Conservation (phyloP, 2,329 filamentous ascomycete genomes). For the Rutstroemia sp. region DNA sequence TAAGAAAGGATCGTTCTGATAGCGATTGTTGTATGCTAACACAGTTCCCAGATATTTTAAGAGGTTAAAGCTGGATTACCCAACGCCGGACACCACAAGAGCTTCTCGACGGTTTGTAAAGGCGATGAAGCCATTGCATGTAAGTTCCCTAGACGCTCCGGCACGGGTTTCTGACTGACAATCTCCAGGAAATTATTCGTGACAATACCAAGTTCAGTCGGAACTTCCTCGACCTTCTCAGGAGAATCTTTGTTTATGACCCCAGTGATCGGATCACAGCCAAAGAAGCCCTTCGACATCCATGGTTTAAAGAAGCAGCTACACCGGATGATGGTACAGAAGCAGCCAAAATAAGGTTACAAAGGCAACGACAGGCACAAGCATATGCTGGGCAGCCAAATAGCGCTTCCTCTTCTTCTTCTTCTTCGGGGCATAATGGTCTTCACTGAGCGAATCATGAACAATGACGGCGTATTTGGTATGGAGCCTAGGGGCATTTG, state of each 20-base stretch:
- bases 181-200: slow-evolving; percentile 55
- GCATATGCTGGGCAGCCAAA: slow-evolving; percentile 12
- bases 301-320: slow-evolving; percentile 59
- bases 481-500: slow-evolving; percentile 17
- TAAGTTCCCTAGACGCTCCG: slow-evolving; percentile 32
- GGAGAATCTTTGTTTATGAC: slow-evolving; percentile 63
- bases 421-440: slow-evolving; percentile 20
- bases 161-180: slow-evolving; percentile 15
- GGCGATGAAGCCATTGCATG: slow-evolving; percentile 62
- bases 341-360: slow-evolving; percentile 52
- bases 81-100: slow-evolving; percentile 53
- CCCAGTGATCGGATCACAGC: slow-evolving; percentile 58
- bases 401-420: slow-evolving; percentile 1
- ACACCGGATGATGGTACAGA: slow-evolving; percentile 61
- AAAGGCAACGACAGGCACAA: slow-evolving; percentile 17
- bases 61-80: slow-evolving; percentile 57
- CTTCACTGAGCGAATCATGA: slow-evolving; percentile 24
- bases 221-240: slow-evolving; percentile 56
- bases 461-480: slow-evolving; percentile 26
- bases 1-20: slow-evolving; percentile 32
- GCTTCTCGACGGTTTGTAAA: slow-evolving; percentile 61
- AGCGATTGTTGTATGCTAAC: slow-evolving; percentile 26
- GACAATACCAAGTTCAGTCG: slow-evolving; percentile 50
- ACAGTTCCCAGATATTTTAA: slow-evolving; percentile 54
- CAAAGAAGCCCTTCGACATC: slow-evolving; percentile 57